Percentiles rank a stretch among this genome's conserved stretches.
These are phyloP conservation scores for Starmerella tilneyi DNA, from an alignment of 805 yeast species.

Conservation along the genomic window DNA sequence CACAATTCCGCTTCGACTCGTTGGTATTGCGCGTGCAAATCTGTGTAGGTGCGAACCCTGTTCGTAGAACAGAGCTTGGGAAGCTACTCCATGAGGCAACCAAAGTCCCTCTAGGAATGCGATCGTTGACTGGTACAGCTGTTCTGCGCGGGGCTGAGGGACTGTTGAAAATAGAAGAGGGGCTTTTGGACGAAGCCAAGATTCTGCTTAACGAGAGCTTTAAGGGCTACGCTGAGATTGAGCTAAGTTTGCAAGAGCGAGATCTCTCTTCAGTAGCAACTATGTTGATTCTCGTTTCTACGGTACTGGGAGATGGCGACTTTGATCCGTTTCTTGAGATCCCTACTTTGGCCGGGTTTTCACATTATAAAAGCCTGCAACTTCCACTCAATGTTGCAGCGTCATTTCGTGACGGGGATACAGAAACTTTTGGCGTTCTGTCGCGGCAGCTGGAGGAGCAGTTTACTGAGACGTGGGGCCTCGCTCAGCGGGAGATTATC, in stretches of 20 bases:
- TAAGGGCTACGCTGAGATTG: slow-evolving; percentile 5
- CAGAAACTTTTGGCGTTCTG: too few relatives aligned
- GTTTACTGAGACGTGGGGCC: too few relatives aligned
- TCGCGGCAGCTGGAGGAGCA: too few relatives aligned
- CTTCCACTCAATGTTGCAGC: neutral
- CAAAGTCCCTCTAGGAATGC: neutral
- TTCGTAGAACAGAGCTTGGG: neutral
- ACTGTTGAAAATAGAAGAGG: neutral
- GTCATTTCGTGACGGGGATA: neutral
- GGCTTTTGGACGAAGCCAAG: slow-evolving; percentile 1
- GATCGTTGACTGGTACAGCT: neutral
- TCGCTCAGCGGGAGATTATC: neutral
- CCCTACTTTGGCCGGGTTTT: neutral
- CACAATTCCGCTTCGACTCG: neutral
- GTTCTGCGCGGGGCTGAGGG: slow-evolving; percentile 3
- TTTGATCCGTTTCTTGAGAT: neutral
- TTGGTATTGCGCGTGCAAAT: neutral
- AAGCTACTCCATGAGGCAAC: neutral
- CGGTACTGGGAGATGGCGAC: slow-evolving; percentile 1
- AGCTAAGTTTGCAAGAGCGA: neutral
- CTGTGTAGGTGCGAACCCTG: neutral
- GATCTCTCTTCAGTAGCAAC: neutral
- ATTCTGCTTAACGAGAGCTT: neutral
- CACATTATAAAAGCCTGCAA: neutral
- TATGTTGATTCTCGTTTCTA: slow-evolving; percentile 6